These are phyloP conservation scores for Boletus rufocinnamomeus DNA, from an alignment of 768 basidiomycete genomes.

Conservation along the genomic window DNA sequence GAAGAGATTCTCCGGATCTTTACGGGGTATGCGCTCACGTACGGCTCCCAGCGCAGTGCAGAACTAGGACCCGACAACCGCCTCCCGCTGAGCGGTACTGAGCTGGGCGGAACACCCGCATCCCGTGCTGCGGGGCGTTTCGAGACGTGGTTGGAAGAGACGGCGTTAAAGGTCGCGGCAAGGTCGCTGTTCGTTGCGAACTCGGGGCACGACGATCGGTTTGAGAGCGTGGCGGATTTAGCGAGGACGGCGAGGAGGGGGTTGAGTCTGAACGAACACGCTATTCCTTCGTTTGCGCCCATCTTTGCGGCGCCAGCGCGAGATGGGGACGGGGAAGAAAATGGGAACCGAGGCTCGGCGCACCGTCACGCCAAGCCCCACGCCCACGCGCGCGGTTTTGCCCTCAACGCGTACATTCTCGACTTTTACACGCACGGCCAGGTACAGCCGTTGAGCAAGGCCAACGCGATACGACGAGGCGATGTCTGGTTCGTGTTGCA, in stretches of 20 bases:
- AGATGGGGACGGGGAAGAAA: constrained; percentile 1
- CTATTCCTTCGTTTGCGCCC: constrained; percentile 55
- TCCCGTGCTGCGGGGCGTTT: constrained; percentile 30
- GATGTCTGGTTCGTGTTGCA: constrained; percentile 68
- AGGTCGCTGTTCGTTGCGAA: constrained; percentile 68
- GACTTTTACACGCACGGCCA: constrained; percentile 75
- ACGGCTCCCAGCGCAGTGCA: constrained; percentile 40
- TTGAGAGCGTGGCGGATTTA: constrained; percentile 53
- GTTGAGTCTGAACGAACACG: constrained; percentile 56
- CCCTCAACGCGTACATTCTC: constrained; percentile 63
- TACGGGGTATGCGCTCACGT: constrained; percentile 53
- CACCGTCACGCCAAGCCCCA: neutral
- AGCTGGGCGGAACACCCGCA: constrained; percentile 22
- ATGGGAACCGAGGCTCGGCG: neutral
- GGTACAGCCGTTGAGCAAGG: constrained; percentile 43
- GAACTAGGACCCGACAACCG: constrained; percentile 44
- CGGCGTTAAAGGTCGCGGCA: constrained; percentile 40
- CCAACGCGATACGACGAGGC: constrained; percentile 61
- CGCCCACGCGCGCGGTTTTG: constrained; percentile 13
- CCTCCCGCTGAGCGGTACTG: constrained; percentile 50
- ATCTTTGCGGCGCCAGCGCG: constrained; percentile 32
- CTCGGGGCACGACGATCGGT: constrained; percentile 64
- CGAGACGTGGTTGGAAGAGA: constrained; percentile 38
- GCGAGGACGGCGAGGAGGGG: constrained; percentile 51
- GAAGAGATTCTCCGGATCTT: constrained; percentile 55